Conservation (phyloP, 148 eudicot genomes). For the Polygonum aviculare region DNA sequence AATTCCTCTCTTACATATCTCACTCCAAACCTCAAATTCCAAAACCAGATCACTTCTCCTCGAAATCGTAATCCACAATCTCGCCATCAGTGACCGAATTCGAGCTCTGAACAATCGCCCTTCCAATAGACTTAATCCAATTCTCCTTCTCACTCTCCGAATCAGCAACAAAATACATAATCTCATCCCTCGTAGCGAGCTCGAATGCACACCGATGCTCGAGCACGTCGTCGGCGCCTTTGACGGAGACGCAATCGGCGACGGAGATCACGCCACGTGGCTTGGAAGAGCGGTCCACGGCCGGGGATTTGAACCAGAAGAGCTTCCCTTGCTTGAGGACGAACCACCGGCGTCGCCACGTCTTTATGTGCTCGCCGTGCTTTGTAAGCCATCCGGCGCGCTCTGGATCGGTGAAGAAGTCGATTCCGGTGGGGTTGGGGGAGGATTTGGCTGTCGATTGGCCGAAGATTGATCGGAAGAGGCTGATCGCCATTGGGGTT, state of each 20-base stretch:
- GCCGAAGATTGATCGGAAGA: background rate
- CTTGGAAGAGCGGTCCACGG: constrained; percentile 41
- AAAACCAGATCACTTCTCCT: background rate
- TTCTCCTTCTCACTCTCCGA: constrained; percentile 91
- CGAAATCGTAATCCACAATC: constrained; percentile 47
- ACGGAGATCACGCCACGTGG: constrained; percentile 83
- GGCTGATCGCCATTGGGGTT: constrained; percentile 2
- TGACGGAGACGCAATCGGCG: constrained; percentile 59
- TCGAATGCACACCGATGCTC: constrained; percentile 70
- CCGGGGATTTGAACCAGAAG: constrained; percentile 85
- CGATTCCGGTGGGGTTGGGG: constrained; percentile 36
- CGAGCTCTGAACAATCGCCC: constrained; percentile 82
- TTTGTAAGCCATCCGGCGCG: constrained; percentile 79
- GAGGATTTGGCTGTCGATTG: constrained; percentile 11
- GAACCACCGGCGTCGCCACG: constrained; percentile 94
- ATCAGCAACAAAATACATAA: constrained; percentile 87
- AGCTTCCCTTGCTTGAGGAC: constrained; percentile 77
- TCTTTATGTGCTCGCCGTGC: constrained; percentile 94
- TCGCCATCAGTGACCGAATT: constrained; percentile 69
- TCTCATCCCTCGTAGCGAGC: constrained; percentile 58
- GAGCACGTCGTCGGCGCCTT: constrained; percentile 82
- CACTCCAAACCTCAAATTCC: background rate
- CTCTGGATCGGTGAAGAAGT: constrained; percentile 69
- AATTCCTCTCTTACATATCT: background rate
- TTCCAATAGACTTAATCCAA: constrained; percentile 86